phyloP scores from a whole-genome alignment of 2,329 filamentous ascomycete species.

The Sporothrix curviconia region DNA sequence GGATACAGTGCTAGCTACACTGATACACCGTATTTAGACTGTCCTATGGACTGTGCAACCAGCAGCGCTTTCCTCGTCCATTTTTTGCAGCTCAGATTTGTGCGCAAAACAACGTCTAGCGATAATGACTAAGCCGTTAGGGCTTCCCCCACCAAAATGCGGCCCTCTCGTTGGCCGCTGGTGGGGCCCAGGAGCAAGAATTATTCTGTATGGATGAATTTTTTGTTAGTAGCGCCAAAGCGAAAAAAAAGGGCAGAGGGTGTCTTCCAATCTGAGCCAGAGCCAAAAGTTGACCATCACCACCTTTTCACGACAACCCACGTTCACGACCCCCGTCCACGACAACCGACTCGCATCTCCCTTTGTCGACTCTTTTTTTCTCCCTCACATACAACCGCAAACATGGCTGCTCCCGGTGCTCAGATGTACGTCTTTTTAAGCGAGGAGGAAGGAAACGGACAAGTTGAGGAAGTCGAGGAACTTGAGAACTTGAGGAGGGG shows the following conservation, averaged over 20 bases:
- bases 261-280: background rate
- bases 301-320: conserved; percentile 4
- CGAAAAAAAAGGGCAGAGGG: background rate
- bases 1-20: too few relatives aligned
- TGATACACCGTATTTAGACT: background rate
- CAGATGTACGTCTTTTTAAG: conserved; percentile 49
- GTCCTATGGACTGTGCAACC: background rate
- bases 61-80: background rate
- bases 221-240: conserved; percentile 6
- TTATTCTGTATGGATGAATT: background rate
- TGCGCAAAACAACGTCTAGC: background rate
- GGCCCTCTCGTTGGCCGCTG: conserved; percentile 3
- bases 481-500: background rate
- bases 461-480: background rate
- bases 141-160: conserved; percentile 19
- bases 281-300: background rate
- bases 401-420: conserved; percentile 55
- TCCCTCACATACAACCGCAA: conserved; percentile 23
- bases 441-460: background rate
- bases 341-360: background rate
- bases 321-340: conserved; percentile 2
- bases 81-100: conserved; percentile 3
- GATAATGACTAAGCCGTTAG: conserved; percentile 20
- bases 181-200: conserved; percentile 3
- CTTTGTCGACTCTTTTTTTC: background rate